phyloP scores from a whole-genome alignment of 2,329 filamentous ascomycete genomes.

The Thermothelomyces thermophilus region DNA sequence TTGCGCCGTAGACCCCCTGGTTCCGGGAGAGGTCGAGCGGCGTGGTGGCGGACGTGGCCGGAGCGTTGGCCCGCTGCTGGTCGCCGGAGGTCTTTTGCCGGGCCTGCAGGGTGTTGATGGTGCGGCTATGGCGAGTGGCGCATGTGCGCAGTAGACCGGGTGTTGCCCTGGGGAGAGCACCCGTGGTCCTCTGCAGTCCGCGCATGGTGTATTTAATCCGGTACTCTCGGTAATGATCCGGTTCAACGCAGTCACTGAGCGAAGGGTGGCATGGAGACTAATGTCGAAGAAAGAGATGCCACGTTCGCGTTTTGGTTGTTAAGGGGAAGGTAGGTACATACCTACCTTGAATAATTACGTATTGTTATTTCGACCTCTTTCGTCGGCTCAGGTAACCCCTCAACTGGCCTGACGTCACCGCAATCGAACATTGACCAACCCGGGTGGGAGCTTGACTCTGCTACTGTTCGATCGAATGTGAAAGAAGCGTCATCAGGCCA shows the following conservation, averaged over 20 bases:
- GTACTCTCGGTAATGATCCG: no score
- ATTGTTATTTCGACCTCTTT: no score
- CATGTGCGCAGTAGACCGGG: background rate
- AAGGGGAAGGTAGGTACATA: no score
- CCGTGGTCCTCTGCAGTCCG: background rate
- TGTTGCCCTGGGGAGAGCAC: slow-evolving; percentile 1
- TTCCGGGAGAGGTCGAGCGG: background rate
- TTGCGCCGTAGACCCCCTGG: background rate
- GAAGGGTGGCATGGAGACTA: no score
- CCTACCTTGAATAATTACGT: no score
- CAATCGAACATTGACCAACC: no score
- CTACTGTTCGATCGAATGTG: no score
- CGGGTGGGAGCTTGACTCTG: no score
- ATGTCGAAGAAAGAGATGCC: background rate
- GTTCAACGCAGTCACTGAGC: no score
- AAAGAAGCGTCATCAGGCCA: no score
- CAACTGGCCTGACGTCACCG: no score
- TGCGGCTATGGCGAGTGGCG: slow-evolving; percentile 2
- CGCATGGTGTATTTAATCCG: slow-evolving; percentile 8
- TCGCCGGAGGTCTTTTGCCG: background rate
- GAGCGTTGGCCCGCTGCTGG: background rate
- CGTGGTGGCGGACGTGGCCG: slow-evolving; percentile 1
- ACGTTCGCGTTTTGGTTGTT: background rate
- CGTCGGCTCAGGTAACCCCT: no score
- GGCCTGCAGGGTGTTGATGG: background rate